phyloP scores from a whole-genome alignment of 78 protist species.

The Acrasis kona region DNA sequence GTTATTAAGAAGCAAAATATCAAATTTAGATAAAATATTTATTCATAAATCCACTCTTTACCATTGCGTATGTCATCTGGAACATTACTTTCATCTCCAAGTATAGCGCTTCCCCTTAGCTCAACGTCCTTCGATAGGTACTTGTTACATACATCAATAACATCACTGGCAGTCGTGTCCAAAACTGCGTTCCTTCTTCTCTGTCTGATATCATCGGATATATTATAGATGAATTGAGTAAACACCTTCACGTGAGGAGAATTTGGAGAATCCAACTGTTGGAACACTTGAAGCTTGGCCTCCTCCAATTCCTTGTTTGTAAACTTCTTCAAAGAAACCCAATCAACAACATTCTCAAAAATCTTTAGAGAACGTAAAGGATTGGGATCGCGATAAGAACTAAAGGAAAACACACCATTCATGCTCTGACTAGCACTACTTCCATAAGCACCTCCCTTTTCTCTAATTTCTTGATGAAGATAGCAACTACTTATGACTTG shows the following conservation, averaged over 20 bases:
- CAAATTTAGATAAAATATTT: no score
- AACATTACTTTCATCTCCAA: no score
- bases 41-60: no score
- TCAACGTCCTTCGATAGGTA: no score
- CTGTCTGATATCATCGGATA: conserved; percentile 20
- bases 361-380: background rate
- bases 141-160: background rate
- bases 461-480: conserved; percentile 75
- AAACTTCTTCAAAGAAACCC: conserved; percentile 1
- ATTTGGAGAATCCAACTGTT: conserved; percentile 54
- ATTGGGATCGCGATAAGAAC: conserved; percentile 13
- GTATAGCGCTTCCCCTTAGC: no score
- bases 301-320: background rate
- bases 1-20: no score
- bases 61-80: no score
- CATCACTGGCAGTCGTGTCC: background rate
- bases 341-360: background rate
- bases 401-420: conserved; percentile 13
- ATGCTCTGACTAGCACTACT: conserved; percentile 24
- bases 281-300: conserved; percentile 51
- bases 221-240: conserved; percentile 30
- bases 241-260: conserved; percentile 47
- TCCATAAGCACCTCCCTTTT: conserved; percentile 89
- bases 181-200: background rate
- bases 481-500: background rate